These are phyloP conservation scores for Entamoeba invadens DNA, from an alignment of 208 protist species.

Conservation along the genomic window DNA sequence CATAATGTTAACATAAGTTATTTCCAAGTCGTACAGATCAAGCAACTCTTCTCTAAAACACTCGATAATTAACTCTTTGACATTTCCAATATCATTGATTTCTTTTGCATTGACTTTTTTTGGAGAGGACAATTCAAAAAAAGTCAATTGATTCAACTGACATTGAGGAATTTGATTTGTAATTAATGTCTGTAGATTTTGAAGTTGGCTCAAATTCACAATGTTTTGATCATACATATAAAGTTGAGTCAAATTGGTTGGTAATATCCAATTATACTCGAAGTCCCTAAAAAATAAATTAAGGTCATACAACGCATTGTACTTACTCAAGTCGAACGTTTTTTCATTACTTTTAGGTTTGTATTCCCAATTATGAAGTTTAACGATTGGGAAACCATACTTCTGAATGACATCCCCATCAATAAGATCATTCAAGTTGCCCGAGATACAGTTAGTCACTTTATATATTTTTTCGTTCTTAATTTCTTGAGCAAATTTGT, in stretches of 20 bases:
- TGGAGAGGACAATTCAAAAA: not conserved
- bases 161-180: not conserved
- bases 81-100: not conserved
- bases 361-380: not conserved
- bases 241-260: not conserved
- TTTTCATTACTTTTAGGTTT: not conserved
- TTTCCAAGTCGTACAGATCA: too few relatives aligned
- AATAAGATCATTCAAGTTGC: not conserved
- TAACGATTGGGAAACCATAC: not conserved
- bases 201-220: not conserved
- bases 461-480: not conserved
- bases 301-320: not conserved
- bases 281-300: not conserved
- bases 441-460: not conserved
- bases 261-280: not conserved
- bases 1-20: too few relatives aligned
- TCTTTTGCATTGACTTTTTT: not conserved
- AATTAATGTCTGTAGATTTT: not conserved
- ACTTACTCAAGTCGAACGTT: too few relatives aligned
- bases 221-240: not conserved
- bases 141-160: not conserved
- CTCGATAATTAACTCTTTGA: not conserved
- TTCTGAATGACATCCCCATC: not conserved
- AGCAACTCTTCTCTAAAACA: too few relatives aligned
- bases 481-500: not conserved